A percentile compares a stretch with the other conserved stretches of the same genome.
Evolutionary conservation across 2,329 filamentous ascomycete species (phyloP).

Genomic region (Hypoxylon rubiginosum): DNA sequence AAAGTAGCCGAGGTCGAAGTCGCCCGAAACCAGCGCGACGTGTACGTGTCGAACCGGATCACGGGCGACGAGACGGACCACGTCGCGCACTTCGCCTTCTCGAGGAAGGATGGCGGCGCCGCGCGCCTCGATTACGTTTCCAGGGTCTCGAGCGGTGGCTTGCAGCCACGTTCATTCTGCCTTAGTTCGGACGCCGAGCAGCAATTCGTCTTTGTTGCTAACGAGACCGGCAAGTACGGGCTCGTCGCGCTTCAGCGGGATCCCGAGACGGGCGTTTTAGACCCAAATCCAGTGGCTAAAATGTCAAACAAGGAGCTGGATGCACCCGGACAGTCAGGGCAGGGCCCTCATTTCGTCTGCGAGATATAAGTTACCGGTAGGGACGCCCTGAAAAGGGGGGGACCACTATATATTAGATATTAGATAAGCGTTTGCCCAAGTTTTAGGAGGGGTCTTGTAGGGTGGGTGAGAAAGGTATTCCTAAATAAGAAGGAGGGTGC

Average conservation of each 20-base stretch:
- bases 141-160: slow-evolving; percentile 42
- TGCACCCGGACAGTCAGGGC: slow-evolving; percentile 6
- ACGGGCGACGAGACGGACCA: slow-evolving; percentile 60
- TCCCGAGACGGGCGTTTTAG: slow-evolving; percentile 32
- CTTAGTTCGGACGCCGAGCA: slow-evolving; percentile 50
- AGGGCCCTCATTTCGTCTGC: slow-evolving; percentile 46
- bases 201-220: slow-evolving; percentile 58
- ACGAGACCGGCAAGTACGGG: slow-evolving; percentile 57
- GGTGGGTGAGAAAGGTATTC: too few species aligned
- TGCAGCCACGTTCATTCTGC: slow-evolving; percentile 62
- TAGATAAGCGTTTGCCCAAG: too few species aligned
- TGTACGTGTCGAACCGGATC: slow-evolving; percentile 66
- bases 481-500: too few species aligned
- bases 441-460: too few species aligned
- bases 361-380: slow-evolving; percentile 29
- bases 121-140: slow-evolving; percentile 36
- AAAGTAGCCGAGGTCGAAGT: slow-evolving; percentile 61
- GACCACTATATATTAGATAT: too few species aligned
- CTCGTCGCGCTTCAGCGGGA: slow-evolving; percentile 56
- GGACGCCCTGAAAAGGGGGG: too few species aligned
- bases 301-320: slow-evolving; percentile 23
- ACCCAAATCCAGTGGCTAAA: slow-evolving; percentile 32
- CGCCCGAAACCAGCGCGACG: slow-evolving; percentile 56
- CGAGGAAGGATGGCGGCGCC: slow-evolving; percentile 50
- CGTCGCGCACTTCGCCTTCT: slow-evolving; percentile 54